Conservation (phyloP, 2,329 filamentous ascomycete species). For the Ophiostoma sp. region DNA sequence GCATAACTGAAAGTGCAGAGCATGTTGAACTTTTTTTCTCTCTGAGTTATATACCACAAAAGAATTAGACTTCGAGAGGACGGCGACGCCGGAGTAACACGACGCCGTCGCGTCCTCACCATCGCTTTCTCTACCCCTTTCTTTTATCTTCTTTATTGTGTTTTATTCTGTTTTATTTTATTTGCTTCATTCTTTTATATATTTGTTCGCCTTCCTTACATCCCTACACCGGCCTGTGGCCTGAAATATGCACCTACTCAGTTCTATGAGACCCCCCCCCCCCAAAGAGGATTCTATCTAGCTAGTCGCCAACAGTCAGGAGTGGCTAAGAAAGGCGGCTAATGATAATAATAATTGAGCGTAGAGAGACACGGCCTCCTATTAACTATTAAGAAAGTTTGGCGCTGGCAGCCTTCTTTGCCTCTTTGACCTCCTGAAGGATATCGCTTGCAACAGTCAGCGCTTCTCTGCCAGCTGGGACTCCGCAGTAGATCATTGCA, state of each 20-base stretch:
- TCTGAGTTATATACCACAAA: neutral
- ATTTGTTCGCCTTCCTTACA: neutral
- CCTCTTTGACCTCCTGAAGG: neutral
- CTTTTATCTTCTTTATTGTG: neutral
- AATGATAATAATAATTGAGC: neutral
- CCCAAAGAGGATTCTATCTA: neutral
- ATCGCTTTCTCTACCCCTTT: neutral
- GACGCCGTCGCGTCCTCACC: neutral
- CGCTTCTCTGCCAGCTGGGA: neutral
- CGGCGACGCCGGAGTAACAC: neutral
- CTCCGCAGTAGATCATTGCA: neutral
- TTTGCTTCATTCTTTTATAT: neutral
- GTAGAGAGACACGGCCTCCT: neutral
- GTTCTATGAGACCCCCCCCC: too few species aligned
- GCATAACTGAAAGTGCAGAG: neutral
- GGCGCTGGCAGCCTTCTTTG: neutral
- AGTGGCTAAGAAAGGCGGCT: neutral
- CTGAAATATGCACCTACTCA: too few species aligned
- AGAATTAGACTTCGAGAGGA: neutral
- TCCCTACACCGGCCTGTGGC: too few species aligned
- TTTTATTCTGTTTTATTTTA: slow-evolving; percentile 2
- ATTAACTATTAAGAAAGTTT: slow-evolving; percentile 2
- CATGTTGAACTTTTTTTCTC: neutral
- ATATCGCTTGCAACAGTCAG: neutral
- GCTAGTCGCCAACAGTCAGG: neutral